Percentiles rank a stretch among this genome's conserved stretches.
phyloP scores from a whole-genome alignment of 495 filamentous ascomycete species.

The Tuber melanosporum region DNA sequence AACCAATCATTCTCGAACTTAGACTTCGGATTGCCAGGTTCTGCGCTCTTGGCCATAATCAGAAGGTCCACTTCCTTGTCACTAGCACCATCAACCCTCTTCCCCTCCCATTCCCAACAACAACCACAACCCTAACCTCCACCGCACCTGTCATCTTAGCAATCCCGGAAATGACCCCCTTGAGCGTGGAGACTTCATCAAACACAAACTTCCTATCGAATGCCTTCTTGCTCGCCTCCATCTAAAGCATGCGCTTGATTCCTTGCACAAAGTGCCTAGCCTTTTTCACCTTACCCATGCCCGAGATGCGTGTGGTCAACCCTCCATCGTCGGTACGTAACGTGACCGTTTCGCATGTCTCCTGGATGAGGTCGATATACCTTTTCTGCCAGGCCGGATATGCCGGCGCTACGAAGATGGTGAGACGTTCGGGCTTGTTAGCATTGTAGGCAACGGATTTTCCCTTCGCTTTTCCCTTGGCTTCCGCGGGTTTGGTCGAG shows the following conservation, averaged over 20 bases:
- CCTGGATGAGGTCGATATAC: conserved; percentile 73
- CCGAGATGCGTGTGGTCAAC: too few species aligned
- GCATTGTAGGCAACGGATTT: conserved; percentile 76
- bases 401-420: conserved; percentile 68
- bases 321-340: not conserved
- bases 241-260: too few species aligned
- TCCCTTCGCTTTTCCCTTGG: conserved; percentile 83
- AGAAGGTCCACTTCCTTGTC: conserved; percentile 54
- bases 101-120: conserved; percentile 63
- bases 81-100: conserved; percentile 47
- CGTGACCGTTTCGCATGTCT: conserved; percentile 53
- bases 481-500: conserved; percentile 70
- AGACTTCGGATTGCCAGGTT: conserved; percentile 74
- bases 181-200: too few species aligned
- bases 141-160: conserved; percentile 61
- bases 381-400: conserved; percentile 87
- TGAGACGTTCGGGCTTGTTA: conserved; percentile 79
- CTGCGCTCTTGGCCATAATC: conserved; percentile 56
- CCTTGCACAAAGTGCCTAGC: too few species aligned
- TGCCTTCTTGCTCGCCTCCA: too few species aligned
- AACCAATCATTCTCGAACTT: too few species aligned
- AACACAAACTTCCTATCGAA: too few species aligned
- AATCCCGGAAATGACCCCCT: conserved; percentile 53
- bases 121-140: conserved; percentile 56
- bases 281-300: too few species aligned